These are phyloP conservation scores for Crassisporium funariophilum DNA, from an alignment of 768 basidiomycete genomes.

Conservation along the genomic window DNA sequence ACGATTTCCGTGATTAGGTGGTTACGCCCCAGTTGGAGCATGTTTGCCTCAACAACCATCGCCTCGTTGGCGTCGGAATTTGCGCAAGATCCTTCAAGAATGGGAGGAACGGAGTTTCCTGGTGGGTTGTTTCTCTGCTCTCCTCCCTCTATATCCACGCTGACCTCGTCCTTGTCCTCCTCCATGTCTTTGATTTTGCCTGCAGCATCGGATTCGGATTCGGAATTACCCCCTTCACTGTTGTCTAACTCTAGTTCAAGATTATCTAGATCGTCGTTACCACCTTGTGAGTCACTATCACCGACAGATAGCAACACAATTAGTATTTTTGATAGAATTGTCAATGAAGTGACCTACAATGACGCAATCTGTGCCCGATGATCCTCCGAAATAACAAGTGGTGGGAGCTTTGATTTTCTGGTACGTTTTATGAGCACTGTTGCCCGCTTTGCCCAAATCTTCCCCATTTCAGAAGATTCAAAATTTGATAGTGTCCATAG, in stretches of 20 bases:
- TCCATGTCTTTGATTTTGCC: neutral
- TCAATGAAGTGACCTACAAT: neutral
- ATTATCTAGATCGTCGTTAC: neutral
- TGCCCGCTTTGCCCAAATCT: constrained; percentile 18
- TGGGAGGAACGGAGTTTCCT: neutral
- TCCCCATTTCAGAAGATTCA: constrained; percentile 19
- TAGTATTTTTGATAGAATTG: neutral
- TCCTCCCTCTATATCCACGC: neutral
- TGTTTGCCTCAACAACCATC: neutral
- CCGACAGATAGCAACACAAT: neutral
- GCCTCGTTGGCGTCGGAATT: neutral
- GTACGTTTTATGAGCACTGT: constrained; percentile 12
- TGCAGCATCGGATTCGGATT: neutral
- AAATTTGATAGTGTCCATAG: constrained; percentile 17
- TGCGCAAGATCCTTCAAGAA: neutral
- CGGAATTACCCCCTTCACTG: neutral
- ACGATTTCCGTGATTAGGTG: too few relatives aligned
- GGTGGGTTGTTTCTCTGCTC: neutral
- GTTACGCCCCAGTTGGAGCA: neutral
- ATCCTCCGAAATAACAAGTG: constrained; percentile 16
- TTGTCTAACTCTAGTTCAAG: neutral
- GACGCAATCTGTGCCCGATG: constrained; percentile 10
- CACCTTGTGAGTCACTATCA: neutral
- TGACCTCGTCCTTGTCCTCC: neutral
- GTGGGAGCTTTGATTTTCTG: constrained; percentile 10